Evolutionary conservation across 2,329 filamentous ascomycete species (phyloP), one percentile per base, ranked within the genome.

Genomic region (Domatiomyces globalis): DNA sequence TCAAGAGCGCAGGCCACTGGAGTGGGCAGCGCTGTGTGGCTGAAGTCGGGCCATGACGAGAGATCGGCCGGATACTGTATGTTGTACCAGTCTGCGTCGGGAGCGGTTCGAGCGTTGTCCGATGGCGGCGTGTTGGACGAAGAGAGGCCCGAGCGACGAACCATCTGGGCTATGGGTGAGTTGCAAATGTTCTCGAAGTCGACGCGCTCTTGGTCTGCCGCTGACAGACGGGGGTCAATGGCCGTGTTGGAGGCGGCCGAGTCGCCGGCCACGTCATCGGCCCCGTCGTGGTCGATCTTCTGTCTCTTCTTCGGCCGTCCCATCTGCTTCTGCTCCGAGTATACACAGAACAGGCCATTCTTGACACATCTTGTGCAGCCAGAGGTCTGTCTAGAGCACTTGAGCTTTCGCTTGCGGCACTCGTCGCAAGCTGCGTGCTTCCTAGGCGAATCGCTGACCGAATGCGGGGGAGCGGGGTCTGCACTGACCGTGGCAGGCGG

Each of bases 301-400:
- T 64, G 65, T 54, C 66, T 69, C 62, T 71, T 72, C 18, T 67
- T 68, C 1, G 71, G 71, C 15, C 71, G 63, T 22, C 71, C 71
- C 71, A 73, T 73, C 54, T 67, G 69, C 57, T 73, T 73, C 58
- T 73, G 71, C 50, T 66, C 58, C 4, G 71, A 73, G 57, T 73
- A 73, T 51, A 71, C 66, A 55, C 71, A 73, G 48, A 50, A 47
- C 20, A 73, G 60, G 4, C 61, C 61, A 52, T 73, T 69, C 48
- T 67, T 69, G 39, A 65, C 49, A 54, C 71, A 73, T 50, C 71
- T 66, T 50, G 57, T 62, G 53, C 71, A 73, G 6, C 70, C 71
- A 8, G 57, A 58, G n/a, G 60, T 47, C 51, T 73, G 69, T 2
- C 71, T 70, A 1, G 71, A 72, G 60, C 71, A 73, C 63, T 72